phyloP scores from a whole-genome alignment of 1,284 basidiomycete genomes.

The Ganoderma resinaceum region DNA sequence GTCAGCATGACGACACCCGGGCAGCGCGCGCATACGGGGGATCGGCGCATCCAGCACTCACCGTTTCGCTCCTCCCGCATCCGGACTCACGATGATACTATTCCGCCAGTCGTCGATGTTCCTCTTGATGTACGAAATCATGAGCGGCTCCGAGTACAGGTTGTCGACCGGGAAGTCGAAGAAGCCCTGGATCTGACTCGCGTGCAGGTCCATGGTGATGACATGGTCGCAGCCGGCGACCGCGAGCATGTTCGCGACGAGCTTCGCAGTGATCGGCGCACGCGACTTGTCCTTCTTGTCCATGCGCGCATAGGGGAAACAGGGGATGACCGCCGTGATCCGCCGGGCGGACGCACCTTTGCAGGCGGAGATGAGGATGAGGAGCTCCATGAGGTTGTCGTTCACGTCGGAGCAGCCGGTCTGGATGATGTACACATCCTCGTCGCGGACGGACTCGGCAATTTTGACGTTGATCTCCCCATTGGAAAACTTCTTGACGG shows the following conservation, averaged over 20 bases:
- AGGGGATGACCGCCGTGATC: conserved; percentile 98
- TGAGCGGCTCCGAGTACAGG: conserved; percentile 87
- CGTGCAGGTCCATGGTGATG: conserved; percentile 99
- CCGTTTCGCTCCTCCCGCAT: conserved; percentile 98
- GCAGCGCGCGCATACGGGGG: neutral
- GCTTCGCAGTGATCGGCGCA: conserved; percentile 97
- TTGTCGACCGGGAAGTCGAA: conserved; percentile 99
- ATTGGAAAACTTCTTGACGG: conserved; percentile 96
- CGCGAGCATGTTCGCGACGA: conserved; percentile 96
- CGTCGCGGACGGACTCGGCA: conserved; percentile 94
- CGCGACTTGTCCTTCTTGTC: conserved; percentile 99
- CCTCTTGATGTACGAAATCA: conserved; percentile 90
- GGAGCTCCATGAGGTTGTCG: conserved; percentile 90
- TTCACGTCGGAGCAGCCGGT: conserved; percentile 82
- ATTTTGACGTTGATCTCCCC: conserved; percentile 95
- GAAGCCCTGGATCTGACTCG: conserved; percentile 98
- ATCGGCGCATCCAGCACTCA: conserved; percentile 46
- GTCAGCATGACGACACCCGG: conserved; percentile 23
- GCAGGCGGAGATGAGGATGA: conserved; percentile 92
- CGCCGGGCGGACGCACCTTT: conserved; percentile 96
- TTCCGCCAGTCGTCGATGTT: conserved; percentile 89
- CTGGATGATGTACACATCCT: conserved; percentile 97
- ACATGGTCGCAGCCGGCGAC: conserved; percentile 98
- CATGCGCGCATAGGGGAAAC: conserved; percentile 96
- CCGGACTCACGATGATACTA: conserved; percentile 94